Conservation (phyloP, 2,329 filamentous ascomycete genomes). For the Penicillium palitans region DNA sequence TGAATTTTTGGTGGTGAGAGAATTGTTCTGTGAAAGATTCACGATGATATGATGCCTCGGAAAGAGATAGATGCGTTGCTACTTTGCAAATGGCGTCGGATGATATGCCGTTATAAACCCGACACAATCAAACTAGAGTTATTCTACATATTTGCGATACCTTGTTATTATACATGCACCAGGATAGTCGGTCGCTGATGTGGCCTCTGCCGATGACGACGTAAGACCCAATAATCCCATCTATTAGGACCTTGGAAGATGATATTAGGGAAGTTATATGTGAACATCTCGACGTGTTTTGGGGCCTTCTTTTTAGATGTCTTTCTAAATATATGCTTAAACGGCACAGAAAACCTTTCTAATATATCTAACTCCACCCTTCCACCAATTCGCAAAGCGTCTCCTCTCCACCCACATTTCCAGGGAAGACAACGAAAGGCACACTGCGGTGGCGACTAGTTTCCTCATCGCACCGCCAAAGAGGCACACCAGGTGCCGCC, state of each 20-base stretch:
- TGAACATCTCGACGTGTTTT: neutral
- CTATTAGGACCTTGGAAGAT: neutral
- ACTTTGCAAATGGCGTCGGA: neutral
- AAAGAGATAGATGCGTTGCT: neutral
- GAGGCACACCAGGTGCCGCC: slow-evolving; percentile 57
- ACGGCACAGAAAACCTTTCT: too few relatives aligned
- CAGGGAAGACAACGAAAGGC: slow-evolving; percentile 60
- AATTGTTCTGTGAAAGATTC: neutral
- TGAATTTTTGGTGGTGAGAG: slow-evolving; percentile 85
- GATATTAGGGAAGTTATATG: neutral
- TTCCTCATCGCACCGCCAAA: slow-evolving; percentile 59
- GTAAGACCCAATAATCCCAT: neutral
- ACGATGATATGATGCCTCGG: neutral
- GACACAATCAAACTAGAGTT: neutral
- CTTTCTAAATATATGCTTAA: neutral
- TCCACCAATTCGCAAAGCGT: slow-evolving; percentile 51
- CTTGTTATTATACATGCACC: neutral
- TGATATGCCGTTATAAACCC: neutral
- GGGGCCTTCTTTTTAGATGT: neutral
- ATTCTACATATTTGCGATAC: neutral
- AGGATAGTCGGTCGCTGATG: neutral
- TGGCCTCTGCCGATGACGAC: neutral
- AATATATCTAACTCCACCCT: slow-evolving; percentile 33
- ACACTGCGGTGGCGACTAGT: slow-evolving; percentile 53
- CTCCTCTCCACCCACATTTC: slow-evolving; percentile 56